phyloP scores from a whole-genome alignment of 768 basidiomycete genomes.

The Strobilomyces echinocephalus region DNA sequence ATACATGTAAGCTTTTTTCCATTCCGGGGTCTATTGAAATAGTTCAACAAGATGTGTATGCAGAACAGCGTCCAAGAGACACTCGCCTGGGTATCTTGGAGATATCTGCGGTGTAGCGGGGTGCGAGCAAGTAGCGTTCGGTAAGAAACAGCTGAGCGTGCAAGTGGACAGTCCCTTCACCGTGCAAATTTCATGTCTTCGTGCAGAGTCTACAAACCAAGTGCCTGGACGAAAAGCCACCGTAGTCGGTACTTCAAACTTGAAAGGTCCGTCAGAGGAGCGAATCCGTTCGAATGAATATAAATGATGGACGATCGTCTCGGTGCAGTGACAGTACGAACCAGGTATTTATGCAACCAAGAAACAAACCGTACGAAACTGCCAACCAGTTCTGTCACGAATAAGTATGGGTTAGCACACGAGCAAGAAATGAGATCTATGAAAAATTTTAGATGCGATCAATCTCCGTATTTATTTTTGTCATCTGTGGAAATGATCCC shows the following conservation, averaged over 20 bases:
- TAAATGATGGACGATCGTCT: not conserved
- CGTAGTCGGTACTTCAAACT: not conserved
- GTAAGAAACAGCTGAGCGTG: not conserved
- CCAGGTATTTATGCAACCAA: conserved; percentile 7
- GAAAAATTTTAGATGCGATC: no score
- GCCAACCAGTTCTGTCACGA: not conserved
- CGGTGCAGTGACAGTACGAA: not conserved
- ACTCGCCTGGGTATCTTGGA: conserved; percentile 61
- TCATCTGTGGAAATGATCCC: no score
- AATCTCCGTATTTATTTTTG: no score
- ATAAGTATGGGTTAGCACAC: conserved; percentile 1
- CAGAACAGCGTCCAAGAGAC: not conserved
- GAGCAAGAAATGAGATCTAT: no score
- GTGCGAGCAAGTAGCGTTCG: not conserved
- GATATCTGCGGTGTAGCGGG: conserved; percentile 41
- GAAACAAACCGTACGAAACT: not conserved
- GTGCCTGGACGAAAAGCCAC: not conserved
- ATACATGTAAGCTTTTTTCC: conserved; percentile 34
- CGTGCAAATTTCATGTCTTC: conserved; percentile 54
- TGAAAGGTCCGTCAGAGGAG: not conserved
- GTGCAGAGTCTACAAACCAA: not conserved
- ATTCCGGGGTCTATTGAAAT: conserved; percentile 61
- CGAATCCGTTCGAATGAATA: not conserved
- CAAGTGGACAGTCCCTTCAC: conserved; percentile 30
- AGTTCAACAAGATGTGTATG: not conserved